phyloP scores from a whole-genome alignment of 371 early-diverging fungal species.

The Apophysomyces elegans region DNA sequence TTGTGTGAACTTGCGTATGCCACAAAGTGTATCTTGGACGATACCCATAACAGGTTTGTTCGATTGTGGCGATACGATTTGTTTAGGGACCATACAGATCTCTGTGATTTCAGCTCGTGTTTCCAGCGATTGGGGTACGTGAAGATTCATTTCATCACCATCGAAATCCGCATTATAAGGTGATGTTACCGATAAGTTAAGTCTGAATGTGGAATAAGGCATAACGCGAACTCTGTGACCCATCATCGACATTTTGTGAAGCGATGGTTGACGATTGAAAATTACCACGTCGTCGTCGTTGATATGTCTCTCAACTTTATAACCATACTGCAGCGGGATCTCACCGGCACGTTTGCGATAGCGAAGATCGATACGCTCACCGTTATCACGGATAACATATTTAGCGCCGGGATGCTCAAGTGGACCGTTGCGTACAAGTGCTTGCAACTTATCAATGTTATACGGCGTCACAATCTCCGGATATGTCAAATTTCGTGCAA shows the following conservation, averaged over 20 bases:
- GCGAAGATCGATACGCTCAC: constrained; percentile 96
- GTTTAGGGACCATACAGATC: constrained; percentile 97
- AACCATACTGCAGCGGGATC: constrained; percentile 92
- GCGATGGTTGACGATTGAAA: constrained; percentile 99
- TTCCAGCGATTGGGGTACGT: constrained; percentile 98
- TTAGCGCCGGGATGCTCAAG: constrained; percentile 99
- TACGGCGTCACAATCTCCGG: constrained; percentile 99
- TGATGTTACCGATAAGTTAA: constrained; percentile 98
- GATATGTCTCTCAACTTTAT: constrained; percentile 98
- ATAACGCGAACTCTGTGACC: constrained; percentile 98
- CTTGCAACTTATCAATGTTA: constrained; percentile 92
- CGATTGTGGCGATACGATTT: constrained; percentile 98
- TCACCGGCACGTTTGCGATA: constrained; percentile 91
- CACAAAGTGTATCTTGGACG: constrained; percentile 99
- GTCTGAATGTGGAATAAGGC: constrained; percentile 99
- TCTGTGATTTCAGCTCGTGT: constrained; percentile 96
- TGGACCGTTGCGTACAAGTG: constrained; percentile 96
- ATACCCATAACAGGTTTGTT: constrained; percentile 99
- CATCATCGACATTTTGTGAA: constrained; percentile 99
- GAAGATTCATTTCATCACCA: constrained; percentile 99
- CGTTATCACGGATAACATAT: constrained; percentile 97
- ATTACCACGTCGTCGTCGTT: constrained; percentile 97
- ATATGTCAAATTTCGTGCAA: constrained; percentile 98
- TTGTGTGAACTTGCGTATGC: constrained; percentile 95
- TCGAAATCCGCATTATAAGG: constrained; percentile 99